A percentile compares a stretch with the other conserved stretches of the same genome.
Evolutionary conservation across 1,284 basidiomycete genomes (phyloP).

Genomic region (Ceratobasidium sp.): DNA sequence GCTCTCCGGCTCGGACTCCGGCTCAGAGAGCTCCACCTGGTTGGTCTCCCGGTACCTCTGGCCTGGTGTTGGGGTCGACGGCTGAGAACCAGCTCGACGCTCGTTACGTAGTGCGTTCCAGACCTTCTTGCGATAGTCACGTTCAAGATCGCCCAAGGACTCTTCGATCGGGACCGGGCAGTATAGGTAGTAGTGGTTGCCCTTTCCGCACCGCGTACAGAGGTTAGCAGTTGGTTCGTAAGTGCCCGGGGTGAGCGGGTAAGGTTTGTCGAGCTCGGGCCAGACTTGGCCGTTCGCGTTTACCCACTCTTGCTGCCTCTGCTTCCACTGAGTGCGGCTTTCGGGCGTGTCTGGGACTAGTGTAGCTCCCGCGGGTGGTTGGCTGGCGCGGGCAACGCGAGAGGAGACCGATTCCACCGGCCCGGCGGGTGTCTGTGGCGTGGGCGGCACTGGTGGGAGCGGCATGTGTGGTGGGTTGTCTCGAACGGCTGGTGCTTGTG

Average conservation of each 20-base stretch:
- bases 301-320: neutral
- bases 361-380: neutral
- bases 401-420: neutral
- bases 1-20: neutral
- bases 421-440: neutral
- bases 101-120: too few relatives aligned
- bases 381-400: neutral
- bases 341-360: neutral
- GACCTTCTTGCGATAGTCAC: neutral
- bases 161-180: neutral
- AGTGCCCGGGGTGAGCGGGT: constrained; percentile 6
- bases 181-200: neutral
- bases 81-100: too few relatives aligned
- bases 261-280: neutral
- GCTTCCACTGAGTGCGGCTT: neutral
- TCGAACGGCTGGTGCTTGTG: neutral
- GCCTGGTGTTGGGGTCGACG: too few relatives aligned
- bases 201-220: neutral
- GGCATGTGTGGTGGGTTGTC: neutral
- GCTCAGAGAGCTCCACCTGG: neutral
- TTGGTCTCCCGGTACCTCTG: neutral
- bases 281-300: neutral
- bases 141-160: neutral
- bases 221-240: neutral
- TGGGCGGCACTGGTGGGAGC: neutral